Base-by-base conservation (phyloP, 2,329 filamentous ascomycete species). In the Trichoderma gracile region DNA sequence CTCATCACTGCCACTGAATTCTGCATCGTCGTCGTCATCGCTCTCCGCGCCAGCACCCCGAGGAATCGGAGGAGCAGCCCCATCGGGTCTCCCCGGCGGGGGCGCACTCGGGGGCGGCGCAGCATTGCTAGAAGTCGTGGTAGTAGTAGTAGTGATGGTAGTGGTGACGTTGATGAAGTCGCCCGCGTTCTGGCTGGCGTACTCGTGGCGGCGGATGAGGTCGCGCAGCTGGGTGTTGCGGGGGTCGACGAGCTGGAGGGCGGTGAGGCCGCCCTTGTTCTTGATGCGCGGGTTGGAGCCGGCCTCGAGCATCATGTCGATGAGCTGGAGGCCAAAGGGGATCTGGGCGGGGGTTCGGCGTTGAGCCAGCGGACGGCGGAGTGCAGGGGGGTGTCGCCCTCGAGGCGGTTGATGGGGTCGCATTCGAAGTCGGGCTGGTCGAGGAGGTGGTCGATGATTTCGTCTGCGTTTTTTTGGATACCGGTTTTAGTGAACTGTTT, bases 371-470 rank as follows among this genome's bases (percentile, higher is more conserved):
- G 85, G 70, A 95, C 86, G 63, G 87, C 91, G 73, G 86, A 86
- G 82, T 96, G 92, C 65, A 96, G 82, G 33, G 90, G 90, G 2
- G 91, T 93, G 77, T 95, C 91, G 67, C 85, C 84, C 66, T 94
- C 90, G 72, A 84, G 75, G 70, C 84, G 85, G 79, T 87, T 89
- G 72, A 88, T 72, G 62, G 90, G 89, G 79, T 96, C 92, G 79
- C 93, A 94, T 78, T 95, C 92, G 76, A 96, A 89, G 70, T 89
- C 87, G 69, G 90, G 87, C 76, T 94, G 90, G 80, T 95, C 91
- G 69, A 95, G 88, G 64, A 96, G 87, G 72, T 86, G 78, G 79
- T 96, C 91, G 73, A 96, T 89, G 67, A 93, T 82, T 72, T 95
- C 90, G 80, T 92, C 89, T 91, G 66, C 4, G 43, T n/a, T 14